Conservation (phyloP, 495 filamentous ascomycete genomes). For the Talaromyces adpressus region DNA sequence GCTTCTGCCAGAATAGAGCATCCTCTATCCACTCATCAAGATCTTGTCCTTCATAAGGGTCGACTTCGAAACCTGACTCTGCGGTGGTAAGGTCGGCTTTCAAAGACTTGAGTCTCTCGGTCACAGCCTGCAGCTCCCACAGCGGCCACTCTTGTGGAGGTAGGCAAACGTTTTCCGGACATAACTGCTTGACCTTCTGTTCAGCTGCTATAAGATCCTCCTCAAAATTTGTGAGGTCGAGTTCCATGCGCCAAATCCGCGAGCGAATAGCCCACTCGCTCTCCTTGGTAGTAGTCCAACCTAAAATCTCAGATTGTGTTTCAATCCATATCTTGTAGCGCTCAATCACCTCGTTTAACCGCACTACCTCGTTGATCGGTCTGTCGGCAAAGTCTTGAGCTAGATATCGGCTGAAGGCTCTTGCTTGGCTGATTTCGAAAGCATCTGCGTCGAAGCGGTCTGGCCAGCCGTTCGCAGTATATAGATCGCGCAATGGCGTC, state of each 20-base stretch:
- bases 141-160: not conserved
- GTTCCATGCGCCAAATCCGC: not conserved
- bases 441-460: conserved; percentile 4
- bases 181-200: not conserved
- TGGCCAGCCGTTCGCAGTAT: not conserved
- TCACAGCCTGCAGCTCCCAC: not conserved
- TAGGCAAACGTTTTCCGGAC: not conserved
- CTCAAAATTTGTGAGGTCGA: not conserved
- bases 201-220: not conserved
- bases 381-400: not conserved
- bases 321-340: not conserved
- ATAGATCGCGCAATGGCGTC: not conserved
- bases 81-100: not conserved
- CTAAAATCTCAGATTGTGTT: not conserved
- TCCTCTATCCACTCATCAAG: not conserved
- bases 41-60: not conserved
- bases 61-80: not conserved
- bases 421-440: not conserved
- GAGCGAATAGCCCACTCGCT: not conserved
- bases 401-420: not conserved
- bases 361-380: not conserved
- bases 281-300: not conserved
- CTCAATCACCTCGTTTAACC: not conserved
- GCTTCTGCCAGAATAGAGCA: not conserved
- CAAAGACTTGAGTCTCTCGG: not conserved